A percentile compares a stretch with the other conserved stretches of the same genome.
These are phyloP conservation scores for Xylaria sp. DNA, from an alignment of 2,329 filamentous ascomycete genomes.

Conservation along the genomic window DNA sequence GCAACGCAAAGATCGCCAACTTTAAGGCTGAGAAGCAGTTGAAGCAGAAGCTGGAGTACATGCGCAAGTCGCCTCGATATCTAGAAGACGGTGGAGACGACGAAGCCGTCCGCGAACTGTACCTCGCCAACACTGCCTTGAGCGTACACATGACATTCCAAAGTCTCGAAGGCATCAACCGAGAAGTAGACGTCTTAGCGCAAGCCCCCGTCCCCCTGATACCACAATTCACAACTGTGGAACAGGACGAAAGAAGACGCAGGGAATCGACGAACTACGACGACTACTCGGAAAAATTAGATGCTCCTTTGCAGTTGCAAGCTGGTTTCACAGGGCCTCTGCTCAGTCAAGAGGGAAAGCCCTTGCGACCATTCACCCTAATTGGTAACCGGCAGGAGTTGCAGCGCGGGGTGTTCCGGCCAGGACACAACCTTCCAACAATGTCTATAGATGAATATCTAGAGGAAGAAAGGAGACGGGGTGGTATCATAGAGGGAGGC, in stretches of 20 bases:
- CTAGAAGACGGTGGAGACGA: conserved; percentile 77
- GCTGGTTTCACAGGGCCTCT: conserved; percentile 72
- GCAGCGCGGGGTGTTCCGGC: conserved; percentile 82
- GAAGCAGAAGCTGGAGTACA: conserved; percentile 78
- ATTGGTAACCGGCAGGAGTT: conserved; percentile 80
- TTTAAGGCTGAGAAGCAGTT: conserved; percentile 88
- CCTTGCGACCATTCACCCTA: conserved; percentile 89
- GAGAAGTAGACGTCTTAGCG: conserved; percentile 84
- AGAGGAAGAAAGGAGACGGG: conserved; percentile 85
- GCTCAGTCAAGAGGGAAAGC: conserved; percentile 81
- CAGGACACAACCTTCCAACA: conserved; percentile 92
- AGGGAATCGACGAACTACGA: conserved; percentile 52
- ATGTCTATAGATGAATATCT: conserved; percentile 99
- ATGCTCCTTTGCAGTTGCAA: conserved; percentile 66
- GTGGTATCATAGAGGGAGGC: conserved; percentile 91
- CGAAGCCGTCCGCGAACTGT: conserved; percentile 79
- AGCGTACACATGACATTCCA: conserved; percentile 84
- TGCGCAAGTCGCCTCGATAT: conserved; percentile 56
- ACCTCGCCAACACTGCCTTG: conserved; percentile 79
- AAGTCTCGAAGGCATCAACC: conserved; percentile 84
- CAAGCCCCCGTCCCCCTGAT: conserved; percentile 69
- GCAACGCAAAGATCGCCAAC: conserved; percentile 85
- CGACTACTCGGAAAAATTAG: conserved; percentile 78
- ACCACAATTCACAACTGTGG: conserved; percentile 57
- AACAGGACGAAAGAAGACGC: conserved; percentile 58